Base-by-base conservation (phyloP, 208 protist genomes). In the Leishmania mexicana region DNA sequence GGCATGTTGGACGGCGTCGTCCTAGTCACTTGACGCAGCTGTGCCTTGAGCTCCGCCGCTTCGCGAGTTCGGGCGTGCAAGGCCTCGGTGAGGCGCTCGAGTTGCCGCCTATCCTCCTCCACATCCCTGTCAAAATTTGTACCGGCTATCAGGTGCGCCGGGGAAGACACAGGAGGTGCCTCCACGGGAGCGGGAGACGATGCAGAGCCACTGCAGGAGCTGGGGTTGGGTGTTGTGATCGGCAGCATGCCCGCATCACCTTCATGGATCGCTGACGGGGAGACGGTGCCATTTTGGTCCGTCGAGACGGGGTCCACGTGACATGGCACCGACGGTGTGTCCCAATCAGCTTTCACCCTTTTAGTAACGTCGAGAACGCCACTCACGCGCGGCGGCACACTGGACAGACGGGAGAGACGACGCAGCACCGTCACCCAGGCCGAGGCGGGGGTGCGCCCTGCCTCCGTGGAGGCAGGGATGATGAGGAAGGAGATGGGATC, bases 41-140 rank as follows among this genome's bases (percentile, higher is more conserved):
- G 38, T 47, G 54, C 65, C 17, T 78, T 76, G 38, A 79, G 82
- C 51, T 78, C 70, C 15, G 70, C 64, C 15, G 73, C 78, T 40
- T 81, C 60, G 11, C 58, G 73, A 24, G 82, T 81, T n/a, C 77
- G 49, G 17, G 42, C 54, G 72, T 62, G 82, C 78, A 81, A 53
- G 6, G 73, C 77, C 0, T 15, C 74, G 6, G 77, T 76, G 49
- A 85, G 57, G 64, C n/a, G n/a, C 2, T 53, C 13, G 10, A 85
- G 62, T 7, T 68, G 82, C 11, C 17, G 45, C 11, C 38, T 49
- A n/a, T 65, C 49, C 35, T 81, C 78, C 1, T 75, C 78, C 15
- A 78, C 31, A 53, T 78, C 75, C 40, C 45, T 40, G 60, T 53
- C 57, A 15, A 68, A 1, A 49, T 35, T 24, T n/a, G 42, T 6